Evolutionary conservation across 495 filamentous ascomycete species (phyloP).

Genomic region (Penicillium taxi): DNA sequence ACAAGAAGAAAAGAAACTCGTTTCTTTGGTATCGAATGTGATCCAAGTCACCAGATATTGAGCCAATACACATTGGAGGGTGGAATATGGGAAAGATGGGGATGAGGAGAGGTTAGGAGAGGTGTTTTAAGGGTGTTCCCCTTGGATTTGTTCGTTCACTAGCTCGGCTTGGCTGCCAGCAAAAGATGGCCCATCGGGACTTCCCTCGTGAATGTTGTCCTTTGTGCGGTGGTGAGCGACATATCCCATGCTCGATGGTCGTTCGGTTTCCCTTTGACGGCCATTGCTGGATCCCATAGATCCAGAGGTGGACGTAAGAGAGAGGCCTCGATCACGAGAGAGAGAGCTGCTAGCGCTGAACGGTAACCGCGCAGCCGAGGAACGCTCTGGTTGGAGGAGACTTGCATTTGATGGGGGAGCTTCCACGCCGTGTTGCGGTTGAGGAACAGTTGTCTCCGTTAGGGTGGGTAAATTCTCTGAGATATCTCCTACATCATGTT

Average conservation of each 20-base stretch:
- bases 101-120: not conserved
- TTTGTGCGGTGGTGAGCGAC: conserved; percentile 61
- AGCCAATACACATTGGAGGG: conserved; percentile 6
- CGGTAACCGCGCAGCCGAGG: conserved; percentile 45
- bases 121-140: not conserved
- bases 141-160: conserved; percentile 27
- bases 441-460: conserved; percentile 15
- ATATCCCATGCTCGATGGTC: conserved; percentile 60
- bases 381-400: conserved; percentile 25
- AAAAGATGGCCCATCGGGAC: conserved; percentile 45
- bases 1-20: conserved; percentile 30
- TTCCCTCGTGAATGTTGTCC: conserved; percentile 52
- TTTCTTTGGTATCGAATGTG: conserved; percentile 22
- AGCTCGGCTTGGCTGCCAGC: conserved; percentile 44
- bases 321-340: conserved; percentile 42
- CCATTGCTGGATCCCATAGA: conserved; percentile 40
- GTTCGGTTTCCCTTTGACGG: conserved; percentile 36
- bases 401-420: conserved; percentile 11
- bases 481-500: conserved; percentile 7
- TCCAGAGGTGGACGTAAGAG: conserved; percentile 37
- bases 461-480: conserved; percentile 15
- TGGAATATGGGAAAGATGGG: not conserved
- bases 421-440: conserved; percentile 1
- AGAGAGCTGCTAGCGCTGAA: conserved; percentile 48
- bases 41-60: conserved; percentile 14